phyloP scores from a whole-genome alignment of 1,284 basidiomycete species.

The Lentinula novae-zelandiae region DNA sequence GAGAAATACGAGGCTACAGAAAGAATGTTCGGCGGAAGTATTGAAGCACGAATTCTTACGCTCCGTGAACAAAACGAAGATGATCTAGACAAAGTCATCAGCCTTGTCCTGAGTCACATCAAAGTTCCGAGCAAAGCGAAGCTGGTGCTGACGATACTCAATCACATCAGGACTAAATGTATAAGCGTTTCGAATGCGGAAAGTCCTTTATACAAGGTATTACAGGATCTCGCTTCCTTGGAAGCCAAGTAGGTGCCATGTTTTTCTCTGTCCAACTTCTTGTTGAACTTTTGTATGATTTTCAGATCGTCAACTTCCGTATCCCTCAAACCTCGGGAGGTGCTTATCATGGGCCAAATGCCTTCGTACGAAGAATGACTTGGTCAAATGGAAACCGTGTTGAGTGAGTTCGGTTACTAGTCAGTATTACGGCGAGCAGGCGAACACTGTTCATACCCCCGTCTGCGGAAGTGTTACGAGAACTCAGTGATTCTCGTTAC shows the following conservation, averaged over 20 bases:
- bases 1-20: slow-evolving; percentile 82
- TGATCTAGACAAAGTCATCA: slow-evolving; percentile 85
- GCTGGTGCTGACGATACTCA: slow-evolving; percentile 82
- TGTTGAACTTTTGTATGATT: not conserved
- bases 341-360: slow-evolving; percentile 93
- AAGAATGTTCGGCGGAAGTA: slow-evolving; percentile 88
- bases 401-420: slow-evolving; percentile 86
- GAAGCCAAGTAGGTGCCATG: slow-evolving; percentile 69
- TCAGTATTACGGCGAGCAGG: slow-evolving; percentile 87
- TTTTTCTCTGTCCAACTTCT: not conserved
- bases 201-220: slow-evolving; percentile 64
- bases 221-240: slow-evolving; percentile 78
- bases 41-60: slow-evolving; percentile 88
- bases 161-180: slow-evolving; percentile 80
- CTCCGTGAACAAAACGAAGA: slow-evolving; percentile 93
- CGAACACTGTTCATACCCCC: slow-evolving; percentile 67
- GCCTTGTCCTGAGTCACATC: slow-evolving; percentile 90
- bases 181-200: slow-evolving; percentile 75
- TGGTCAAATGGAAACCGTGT: slow-evolving; percentile 91
- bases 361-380: slow-evolving; percentile 95
- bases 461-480: slow-evolving; percentile 82
- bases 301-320: slow-evolving; percentile 81
- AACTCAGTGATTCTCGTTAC: slow-evolving; percentile 94
- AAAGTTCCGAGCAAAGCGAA: slow-evolving; percentile 93
- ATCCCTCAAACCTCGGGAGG: slow-evolving; percentile 95